Evolutionary conservation across 108 stramenopile species (phyloP), one percentile per base, ranked within the genome.

Genomic region (Stephanodiscus minutulus): DNA sequence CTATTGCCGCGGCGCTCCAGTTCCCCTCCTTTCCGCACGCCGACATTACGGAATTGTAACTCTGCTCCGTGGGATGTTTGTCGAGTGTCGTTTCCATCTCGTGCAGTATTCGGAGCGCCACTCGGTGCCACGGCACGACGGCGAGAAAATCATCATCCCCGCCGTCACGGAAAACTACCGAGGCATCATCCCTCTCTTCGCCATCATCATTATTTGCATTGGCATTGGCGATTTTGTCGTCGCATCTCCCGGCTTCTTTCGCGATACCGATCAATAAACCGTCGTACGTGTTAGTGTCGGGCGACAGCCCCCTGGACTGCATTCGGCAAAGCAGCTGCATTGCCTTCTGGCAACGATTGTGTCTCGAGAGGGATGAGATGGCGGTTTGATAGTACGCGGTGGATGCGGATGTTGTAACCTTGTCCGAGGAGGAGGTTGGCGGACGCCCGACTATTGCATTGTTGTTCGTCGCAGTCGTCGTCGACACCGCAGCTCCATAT

Each of bases 371-470:
- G 24, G 77, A 72, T 15, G 77, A 65, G 39, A 81, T 81, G 15
- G 68, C 79, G 36, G 74, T 75, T 70, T 75, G 73, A 60, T 81
- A 81, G 5, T 68, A 59, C 79, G 75, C 75, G 31, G 25, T 52
- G 24, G 74, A 68, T 1, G 70, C 76, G 13, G 61, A 53, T 4
- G 66, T 46, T 37, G 60, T 1, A 50, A 25, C n/a, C n/a, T n/a
- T n/a, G n/a, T n/a, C n/a, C n/a, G n/a, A n/a, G n/a, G n/a, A n/a
- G n/a, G n/a, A n/a, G n/a, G n/a, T n/a, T n/a, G n/a, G n/a, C n/a
- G n/a, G n/a, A n/a, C n/a, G n/a, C n/a, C n/a, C n/a, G n/a, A n/a
- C n/a, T n/a, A n/a, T n/a, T n/a, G n/a, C n/a, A n/a, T n/a, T 31
- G 41, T 28, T 31, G 1, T 54, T 13, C 28, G 17, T 18, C 24